These are phyloP conservation scores for Anisodus acutangulus DNA, from an alignment of 257 asterid species.

Conservation along the genomic window DNA sequence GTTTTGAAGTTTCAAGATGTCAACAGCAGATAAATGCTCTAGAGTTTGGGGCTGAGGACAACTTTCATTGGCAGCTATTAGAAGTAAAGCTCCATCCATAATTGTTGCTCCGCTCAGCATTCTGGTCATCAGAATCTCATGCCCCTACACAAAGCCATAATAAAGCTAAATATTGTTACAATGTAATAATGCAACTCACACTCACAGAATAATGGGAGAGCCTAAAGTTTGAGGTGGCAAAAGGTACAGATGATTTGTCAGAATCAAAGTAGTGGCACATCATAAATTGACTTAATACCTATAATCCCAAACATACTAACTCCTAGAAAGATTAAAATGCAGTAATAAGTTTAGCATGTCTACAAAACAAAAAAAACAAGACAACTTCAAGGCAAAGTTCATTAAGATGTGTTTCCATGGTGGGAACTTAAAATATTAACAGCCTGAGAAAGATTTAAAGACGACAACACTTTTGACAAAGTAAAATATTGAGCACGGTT, in stretches of 20 bases:
- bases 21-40: conserved; percentile 91
- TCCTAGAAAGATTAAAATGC: not conserved
- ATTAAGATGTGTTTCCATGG: not conserved
- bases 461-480: not conserved
- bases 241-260: conserved; percentile 5
- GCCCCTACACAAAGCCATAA: conserved; percentile 56
- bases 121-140: conserved; percentile 95
- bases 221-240: not conserved
- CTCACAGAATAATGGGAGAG: not conserved
- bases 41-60: conserved; percentile 97
- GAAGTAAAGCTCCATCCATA: conserved; percentile 93
- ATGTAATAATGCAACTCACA: not conserved
- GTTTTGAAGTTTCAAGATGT: conserved; percentile 88
- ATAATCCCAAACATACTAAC: not conserved
- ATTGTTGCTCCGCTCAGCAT: conserved; percentile 95
- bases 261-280: not conserved
- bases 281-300: not conserved
- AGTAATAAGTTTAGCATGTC: not conserved
- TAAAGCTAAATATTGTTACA: not conserved
- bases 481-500: not conserved
- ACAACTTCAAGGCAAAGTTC: not conserved
- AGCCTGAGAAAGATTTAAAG: conserved; percentile 15
- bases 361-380: not conserved
- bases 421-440: conserved; percentile 6
- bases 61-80: conserved; percentile 87